Percentiles rank a stretch among this genome's conserved stretches.
phyloP scores from a whole-genome alignment of 441 rosid species.

The Euphorbia schlechtendalii region DNA sequence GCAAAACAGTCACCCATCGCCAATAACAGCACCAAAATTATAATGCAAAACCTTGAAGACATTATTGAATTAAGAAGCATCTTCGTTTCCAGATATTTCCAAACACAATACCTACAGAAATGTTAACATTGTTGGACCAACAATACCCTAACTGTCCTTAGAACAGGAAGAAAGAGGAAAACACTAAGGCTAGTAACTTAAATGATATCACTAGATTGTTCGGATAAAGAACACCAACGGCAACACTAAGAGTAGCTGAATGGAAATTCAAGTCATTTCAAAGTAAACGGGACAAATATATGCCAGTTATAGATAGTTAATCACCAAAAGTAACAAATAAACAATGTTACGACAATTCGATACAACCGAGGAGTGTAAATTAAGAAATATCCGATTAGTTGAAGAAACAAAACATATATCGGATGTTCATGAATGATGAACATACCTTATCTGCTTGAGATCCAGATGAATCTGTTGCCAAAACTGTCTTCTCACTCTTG shows the following conservation, averaged over 20 bases:
- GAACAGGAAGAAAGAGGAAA: neutral
- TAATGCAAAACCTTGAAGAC: neutral
- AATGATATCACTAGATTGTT: neutral
- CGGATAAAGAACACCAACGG: too few relatives aligned
- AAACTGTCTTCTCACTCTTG: conserved; percentile 46
- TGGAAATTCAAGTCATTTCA: neutral
- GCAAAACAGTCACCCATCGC: neutral
- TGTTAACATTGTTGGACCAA: neutral
- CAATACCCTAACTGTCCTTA: neutral
- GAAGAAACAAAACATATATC: neutral
- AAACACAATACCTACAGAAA: neutral
- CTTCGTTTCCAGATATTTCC: neutral
- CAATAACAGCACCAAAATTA: neutral
- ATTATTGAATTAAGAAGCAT: neutral
- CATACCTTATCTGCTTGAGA: conserved; percentile 53
- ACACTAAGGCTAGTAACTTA: neutral
- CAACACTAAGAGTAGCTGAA: too few relatives aligned
- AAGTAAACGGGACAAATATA: neutral
- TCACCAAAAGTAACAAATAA: neutral
- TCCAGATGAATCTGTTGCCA: conserved; percentile 34
- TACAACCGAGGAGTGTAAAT: neutral
- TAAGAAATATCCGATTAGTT: too few relatives aligned
- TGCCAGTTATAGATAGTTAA: neutral
- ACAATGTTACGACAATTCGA: neutral
- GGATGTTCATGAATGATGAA: neutral